These are phyloP conservation scores for Aspergillus egyptiacus DNA, from an alignment of 495 filamentous ascomycete genomes.

Conservation along the genomic window DNA sequence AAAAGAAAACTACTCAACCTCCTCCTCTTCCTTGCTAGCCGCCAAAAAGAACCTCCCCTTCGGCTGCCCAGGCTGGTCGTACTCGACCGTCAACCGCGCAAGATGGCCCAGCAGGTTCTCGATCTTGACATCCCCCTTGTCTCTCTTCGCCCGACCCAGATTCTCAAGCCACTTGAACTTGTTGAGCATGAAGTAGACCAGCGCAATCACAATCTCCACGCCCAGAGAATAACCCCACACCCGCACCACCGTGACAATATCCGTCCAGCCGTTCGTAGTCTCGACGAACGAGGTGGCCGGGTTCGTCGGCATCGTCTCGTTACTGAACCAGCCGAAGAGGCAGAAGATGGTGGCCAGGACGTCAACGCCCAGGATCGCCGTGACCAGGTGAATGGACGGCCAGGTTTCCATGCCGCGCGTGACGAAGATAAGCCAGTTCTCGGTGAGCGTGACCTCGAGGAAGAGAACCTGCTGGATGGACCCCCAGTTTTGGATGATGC, in stretches of 20 bases:
- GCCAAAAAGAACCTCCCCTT: slow-evolving; percentile 35
- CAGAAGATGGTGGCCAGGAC: slow-evolving; percentile 62
- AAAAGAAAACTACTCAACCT: slow-evolving; percentile 25
- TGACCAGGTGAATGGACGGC: slow-evolving; percentile 62
- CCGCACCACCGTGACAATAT: slow-evolving; percentile 72
- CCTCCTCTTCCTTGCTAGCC: slow-evolving; percentile 41
- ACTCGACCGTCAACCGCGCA: slow-evolving; percentile 61
- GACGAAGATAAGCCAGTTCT: slow-evolving; percentile 75
- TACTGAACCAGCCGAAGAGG: slow-evolving; percentile 65
- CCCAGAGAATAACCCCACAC: slow-evolving; percentile 71
- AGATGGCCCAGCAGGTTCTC: slow-evolving; percentile 70
- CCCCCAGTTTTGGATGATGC: slow-evolving; percentile 64
- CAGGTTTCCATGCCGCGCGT: slow-evolving; percentile 61
- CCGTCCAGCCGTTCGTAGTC: slow-evolving; percentile 57
- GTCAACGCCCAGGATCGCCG: slow-evolving; percentile 63
- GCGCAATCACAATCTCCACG: slow-evolving; percentile 68
- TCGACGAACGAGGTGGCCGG: slow-evolving; percentile 38
- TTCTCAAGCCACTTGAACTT: slow-evolving; percentile 61
- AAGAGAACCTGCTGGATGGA: slow-evolving; percentile 66
- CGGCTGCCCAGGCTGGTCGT: slow-evolving; percentile 50
- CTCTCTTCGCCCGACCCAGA: slow-evolving; percentile 64
- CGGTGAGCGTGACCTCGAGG: slow-evolving; percentile 64
- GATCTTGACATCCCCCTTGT: slow-evolving; percentile 61
- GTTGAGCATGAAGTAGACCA: slow-evolving; percentile 69
- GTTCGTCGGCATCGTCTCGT: slow-evolving; percentile 39